A percentile compares a stretch with the other conserved stretches of the same genome.
phyloP scores from a whole-genome alignment of 2,329 filamentous ascomycete species.

The Diaporthe longicolla region DNA sequence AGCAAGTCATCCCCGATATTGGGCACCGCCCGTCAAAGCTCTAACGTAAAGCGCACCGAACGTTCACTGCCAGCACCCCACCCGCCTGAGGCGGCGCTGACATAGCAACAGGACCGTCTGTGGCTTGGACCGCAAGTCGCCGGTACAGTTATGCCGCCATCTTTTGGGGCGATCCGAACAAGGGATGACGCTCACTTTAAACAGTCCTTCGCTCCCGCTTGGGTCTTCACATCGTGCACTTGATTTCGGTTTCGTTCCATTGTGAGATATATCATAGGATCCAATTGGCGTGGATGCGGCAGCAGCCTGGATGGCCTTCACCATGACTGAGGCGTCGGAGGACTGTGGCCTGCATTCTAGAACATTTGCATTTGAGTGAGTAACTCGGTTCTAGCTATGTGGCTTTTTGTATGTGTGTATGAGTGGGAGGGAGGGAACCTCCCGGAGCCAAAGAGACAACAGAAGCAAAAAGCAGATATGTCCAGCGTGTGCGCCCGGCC shows the following conservation, averaged over 20 bases:
- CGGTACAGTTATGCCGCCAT: not conserved
- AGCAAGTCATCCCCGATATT: not conserved
- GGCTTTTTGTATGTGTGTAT: not conserved
- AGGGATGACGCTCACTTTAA: not conserved
- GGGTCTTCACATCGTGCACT: not conserved
- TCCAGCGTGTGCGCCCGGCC: conserved; percentile 20
- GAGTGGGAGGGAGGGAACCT: not conserved
- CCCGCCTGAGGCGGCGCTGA: conserved; percentile 7
- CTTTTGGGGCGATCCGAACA: not conserved
- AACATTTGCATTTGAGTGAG: conserved; percentile 14
- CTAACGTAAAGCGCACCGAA: not conserved
- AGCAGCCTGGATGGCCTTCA: not conserved
- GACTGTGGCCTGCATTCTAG: not conserved
- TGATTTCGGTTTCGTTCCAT: not conserved
- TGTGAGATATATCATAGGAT: not conserved
- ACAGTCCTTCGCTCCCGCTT: not conserved
- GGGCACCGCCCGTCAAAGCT: not conserved
- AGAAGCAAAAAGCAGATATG: conserved; percentile 20
- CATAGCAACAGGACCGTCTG: not conserved
- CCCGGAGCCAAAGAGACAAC: conserved; percentile 1
- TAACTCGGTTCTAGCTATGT: conserved; percentile 14
- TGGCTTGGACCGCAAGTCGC: conserved; percentile 6
- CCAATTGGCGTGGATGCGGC: not conserved
- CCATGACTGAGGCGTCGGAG: too few species aligned
- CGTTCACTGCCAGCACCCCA: not conserved